Base-by-base conservation (phyloP, 1,139 yeast species). In the Meyerozyma elateridarum region DNA sequence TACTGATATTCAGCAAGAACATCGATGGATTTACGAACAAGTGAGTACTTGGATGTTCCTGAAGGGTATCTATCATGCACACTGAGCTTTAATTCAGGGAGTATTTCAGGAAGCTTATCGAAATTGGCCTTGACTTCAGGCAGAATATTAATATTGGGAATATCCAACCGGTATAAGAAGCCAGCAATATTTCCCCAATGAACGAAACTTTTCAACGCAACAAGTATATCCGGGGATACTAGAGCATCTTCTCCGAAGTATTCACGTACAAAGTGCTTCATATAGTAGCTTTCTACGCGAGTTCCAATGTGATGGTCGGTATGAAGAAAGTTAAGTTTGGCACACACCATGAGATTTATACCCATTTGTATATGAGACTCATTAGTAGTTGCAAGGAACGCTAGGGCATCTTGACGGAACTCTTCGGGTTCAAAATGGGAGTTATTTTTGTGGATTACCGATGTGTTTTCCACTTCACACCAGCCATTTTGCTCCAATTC, bases 161-260 rank as follows among this genome's bases (percentile, higher is more conserved):
- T 58, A 2, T 60, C 65, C 30, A 73, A 46, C 38, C 60, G 62
- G 41, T 63, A 59, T 29, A 74, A 51, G 7, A 73, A 52, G 4
- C 78, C 76, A 38, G 64, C 62, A 32, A 70, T 72, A 32, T 71
- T 68, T 13, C 75, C 75, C 79, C 79, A 74, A 48, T 74, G 79
- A 13, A 70, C 73, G 41, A 73, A 73, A 29, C 76, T 70, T 40
- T 73, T 67, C 28, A 74, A 52, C 0, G 79, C 75, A 24, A 66
- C 58, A 36, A 70, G 60, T 12, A 73, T 70, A 30, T 66, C 70
- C 1, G 57, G 57, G 29, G 70, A 62, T 13, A 49, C 49, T 19
- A 71, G 42, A 0, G 72, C 66, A 2, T 58, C 68, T 5, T 50
- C 54, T 1, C 76, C 77, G 38, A 61, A 71, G 36, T 62, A 61